Evolutionary conservation across 192 early-diverging fungal genomes (phyloP), one percentile per base, ranked within the genome.

Genomic region (Haplosporangium gracile): DNA sequence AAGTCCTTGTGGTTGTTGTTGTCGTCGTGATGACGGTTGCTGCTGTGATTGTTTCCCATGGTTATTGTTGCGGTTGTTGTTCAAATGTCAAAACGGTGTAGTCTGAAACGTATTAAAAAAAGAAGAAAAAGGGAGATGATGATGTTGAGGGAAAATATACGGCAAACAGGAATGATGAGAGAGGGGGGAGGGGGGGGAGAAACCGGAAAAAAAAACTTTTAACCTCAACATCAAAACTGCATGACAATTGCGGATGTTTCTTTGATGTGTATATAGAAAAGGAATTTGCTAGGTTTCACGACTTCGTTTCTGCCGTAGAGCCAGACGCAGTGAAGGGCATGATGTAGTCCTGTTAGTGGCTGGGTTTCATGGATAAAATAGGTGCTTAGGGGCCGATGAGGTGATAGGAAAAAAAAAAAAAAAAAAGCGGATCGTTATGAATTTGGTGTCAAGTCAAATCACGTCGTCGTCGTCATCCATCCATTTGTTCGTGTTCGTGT

Each of bases 1-100:
- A 13, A 0, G 42, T 72, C 40, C 15, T 40, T 40, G 42, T 72
- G 39, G 71, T 70, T 22, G 68, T 29, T 24, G 15, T 69, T 69
- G 29, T n/a, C n/a, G 38, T n/a, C 39, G 22, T 70, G 34, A 32
- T 13, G 4, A 70, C 39, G 16, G 32, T 20, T 15, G 38, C 18
- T 70, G 69, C 71, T 72, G 1, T 72, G 40, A 2, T 72, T 72
- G 42, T 72, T 72, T 40, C 71, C 71, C 71, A 72, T 72, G 60
- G 55, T 57, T 57, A 24, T 26, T 57, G n/a, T 2, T 20, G 47
- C 5, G 18, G 47, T 16, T 2, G 47, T 20, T 20, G 16, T 49
- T 20, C 47, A 49, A 49, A 20, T 16, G 18, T 49, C 16, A 49
- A 49, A 49, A 49, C 16, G 16, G 16, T 2, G 16, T 20, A 2